A percentile compares a stretch with the other conserved stretches of the same genome.
Conservation (phyloP, 2,329 filamentous ascomycete genomes). For the Paraconiothyrium sp. region DNA sequence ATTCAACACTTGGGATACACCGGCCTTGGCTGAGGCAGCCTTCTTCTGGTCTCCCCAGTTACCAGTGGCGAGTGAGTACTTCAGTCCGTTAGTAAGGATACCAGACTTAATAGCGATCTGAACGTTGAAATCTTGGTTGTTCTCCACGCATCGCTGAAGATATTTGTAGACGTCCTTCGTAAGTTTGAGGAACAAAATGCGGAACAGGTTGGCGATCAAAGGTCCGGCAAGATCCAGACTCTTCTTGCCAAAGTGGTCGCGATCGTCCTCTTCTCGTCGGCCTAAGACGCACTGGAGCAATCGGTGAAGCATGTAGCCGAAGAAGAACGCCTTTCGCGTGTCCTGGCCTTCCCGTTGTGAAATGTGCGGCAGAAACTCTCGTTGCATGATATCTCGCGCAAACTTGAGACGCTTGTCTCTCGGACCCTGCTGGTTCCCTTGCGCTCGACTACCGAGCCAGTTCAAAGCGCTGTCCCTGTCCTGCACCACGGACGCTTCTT, state of each 20-base stretch:
- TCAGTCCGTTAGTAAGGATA: conserved; percentile 91
- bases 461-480: conserved; percentile 94
- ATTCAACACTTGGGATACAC: conserved; percentile 97
- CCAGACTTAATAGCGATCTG: conserved; percentile 89
- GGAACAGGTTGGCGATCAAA: conserved; percentile 94
- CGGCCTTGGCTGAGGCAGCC: conserved; percentile 90
- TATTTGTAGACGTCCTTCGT: conserved; percentile 91
- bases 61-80: conserved; percentile 95
- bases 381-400: conserved; percentile 93
- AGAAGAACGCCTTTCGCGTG: conserved; percentile 95
- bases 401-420: conserved; percentile 91
- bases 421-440: conserved; percentile 73
- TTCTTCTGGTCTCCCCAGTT: conserved; percentile 99
- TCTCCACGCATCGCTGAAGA: conserved; percentile 90
- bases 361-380: conserved; percentile 95
- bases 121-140: conserved; percentile 86
- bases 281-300: conserved; percentile 93
- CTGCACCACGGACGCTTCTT: conserved; percentile 96
- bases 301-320: conserved; percentile 98
- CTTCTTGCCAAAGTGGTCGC: conserved; percentile 99
- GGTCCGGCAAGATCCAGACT: conserved; percentile 94
- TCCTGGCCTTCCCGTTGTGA: conserved; percentile 95
- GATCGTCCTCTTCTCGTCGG: conserved; percentile 91
- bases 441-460: conserved; percentile 93
- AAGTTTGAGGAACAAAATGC: conserved; percentile 87